Evolutionary conservation across 257 asterid species (phyloP).

Genomic region (Nyctanthes arbortristis): DNA sequence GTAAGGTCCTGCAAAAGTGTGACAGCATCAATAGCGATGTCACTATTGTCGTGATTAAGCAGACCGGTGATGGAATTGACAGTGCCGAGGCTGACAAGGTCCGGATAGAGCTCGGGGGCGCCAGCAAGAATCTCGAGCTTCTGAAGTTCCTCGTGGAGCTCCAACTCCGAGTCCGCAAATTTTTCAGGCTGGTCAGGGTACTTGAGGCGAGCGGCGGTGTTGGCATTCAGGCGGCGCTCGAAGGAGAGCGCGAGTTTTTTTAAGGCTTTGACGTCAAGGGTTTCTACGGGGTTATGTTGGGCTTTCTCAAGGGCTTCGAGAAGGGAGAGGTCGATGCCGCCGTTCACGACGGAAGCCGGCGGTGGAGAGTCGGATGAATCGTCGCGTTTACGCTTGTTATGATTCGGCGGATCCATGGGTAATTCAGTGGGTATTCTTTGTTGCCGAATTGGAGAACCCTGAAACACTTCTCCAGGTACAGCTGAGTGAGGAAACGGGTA

Average conservation of each 20-base stretch:
- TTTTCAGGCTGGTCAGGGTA: slow-evolving; percentile 95
- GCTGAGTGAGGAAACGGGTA: background rate
- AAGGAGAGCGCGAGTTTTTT: slow-evolving; percentile 73
- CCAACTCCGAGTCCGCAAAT: slow-evolving; percentile 92
- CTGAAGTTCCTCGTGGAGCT: slow-evolving; percentile 93
- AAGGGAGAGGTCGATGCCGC: slow-evolving; percentile 66
- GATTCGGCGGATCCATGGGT: slow-evolving; percentile 44
- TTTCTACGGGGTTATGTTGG: slow-evolving; percentile 66
- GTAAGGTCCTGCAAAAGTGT: slow-evolving; percentile 87
- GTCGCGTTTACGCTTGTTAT: slow-evolving; percentile 67
- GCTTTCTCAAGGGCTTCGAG: slow-evolving; percentile 91
- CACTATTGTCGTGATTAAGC: slow-evolving; percentile 82
- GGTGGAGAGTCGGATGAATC: slow-evolving; percentile 33
- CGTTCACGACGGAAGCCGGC: slow-evolving; percentile 23
- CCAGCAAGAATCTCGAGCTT: slow-evolving; percentile 90
- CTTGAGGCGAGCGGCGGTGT: slow-evolving; percentile 91
- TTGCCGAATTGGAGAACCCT: background rate
- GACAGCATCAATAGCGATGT: slow-evolving; percentile 79
- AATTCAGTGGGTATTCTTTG: background rate
- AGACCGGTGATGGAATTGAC: slow-evolving; percentile 72
- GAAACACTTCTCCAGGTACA: background rate
- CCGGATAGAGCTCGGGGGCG: slow-evolving; percentile 93
- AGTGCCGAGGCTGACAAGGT: slow-evolving; percentile 77
- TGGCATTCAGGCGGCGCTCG: slow-evolving; percentile 93
- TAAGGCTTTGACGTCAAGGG: slow-evolving; percentile 88